Evolutionary conservation across 306 rosid genomes (phyloP).

Genomic region (Cicer cuneatum): DNA sequence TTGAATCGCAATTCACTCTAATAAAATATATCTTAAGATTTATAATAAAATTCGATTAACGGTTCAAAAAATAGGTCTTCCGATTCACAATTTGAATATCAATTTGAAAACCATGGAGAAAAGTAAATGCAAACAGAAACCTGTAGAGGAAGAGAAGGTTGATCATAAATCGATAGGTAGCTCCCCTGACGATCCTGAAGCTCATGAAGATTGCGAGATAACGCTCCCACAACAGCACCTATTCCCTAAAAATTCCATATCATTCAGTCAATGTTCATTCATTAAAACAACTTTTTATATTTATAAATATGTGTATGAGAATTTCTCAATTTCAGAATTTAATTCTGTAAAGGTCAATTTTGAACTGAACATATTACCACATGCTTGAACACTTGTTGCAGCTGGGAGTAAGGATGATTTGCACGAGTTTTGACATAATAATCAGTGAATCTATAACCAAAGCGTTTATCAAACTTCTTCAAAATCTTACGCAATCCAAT

Average conservation of each 20-base stretch:
- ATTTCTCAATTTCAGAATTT: constrained; percentile 17
- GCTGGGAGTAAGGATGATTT: constrained; percentile 97
- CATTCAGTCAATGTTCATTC: constrained; percentile 42
- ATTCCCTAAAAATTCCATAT: constrained; percentile 69
- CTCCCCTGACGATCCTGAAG: constrained; percentile 99
- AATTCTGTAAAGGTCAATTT: constrained; percentile 28
- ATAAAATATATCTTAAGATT: too few relatives aligned
- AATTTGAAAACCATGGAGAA: background rate
- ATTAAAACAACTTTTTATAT: background rate
- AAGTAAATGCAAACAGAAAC: constrained; percentile 54
- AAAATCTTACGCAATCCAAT: constrained; percentile 96
- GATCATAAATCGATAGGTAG: constrained; percentile 92
- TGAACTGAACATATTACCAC: constrained; percentile 74
- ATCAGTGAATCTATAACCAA: constrained; percentile 89
- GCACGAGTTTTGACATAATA: constrained; percentile 96
- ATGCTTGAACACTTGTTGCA: constrained; percentile 99
- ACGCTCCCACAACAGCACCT: constrained; percentile 98
- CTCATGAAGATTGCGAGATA: constrained; percentile 97
- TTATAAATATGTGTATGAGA: background rate
- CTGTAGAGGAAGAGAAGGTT: constrained; percentile 83
- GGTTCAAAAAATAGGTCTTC: too few relatives aligned
- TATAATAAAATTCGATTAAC: too few relatives aligned
- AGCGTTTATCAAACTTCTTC: constrained; percentile 97
- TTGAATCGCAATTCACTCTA: too few relatives aligned
- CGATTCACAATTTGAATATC: too few relatives aligned